Percentiles rank a stretch among this genome's conserved stretches.
Evolutionary conservation across 2,329 filamentous ascomycete genomes (phyloP).

Genomic region (Trichoderma aggressivum): DNA sequence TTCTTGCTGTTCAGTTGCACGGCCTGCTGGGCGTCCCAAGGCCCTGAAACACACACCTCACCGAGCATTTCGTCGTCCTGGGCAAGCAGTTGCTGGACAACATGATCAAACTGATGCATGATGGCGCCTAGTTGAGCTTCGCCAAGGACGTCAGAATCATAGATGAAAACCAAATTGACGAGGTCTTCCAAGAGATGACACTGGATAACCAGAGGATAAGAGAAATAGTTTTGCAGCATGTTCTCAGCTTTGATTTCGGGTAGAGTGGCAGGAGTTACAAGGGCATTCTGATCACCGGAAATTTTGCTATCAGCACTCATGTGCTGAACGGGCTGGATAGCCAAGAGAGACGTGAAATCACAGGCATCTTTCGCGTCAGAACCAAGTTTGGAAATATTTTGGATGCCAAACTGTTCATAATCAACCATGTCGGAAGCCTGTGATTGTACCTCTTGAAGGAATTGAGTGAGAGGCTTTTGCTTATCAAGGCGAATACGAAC

Average conservation of each 20-base stretch:
- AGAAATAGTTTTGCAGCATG: conserved; percentile 14
- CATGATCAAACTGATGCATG: conserved; percentile 12
- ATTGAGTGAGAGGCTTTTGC: conserved; percentile 9
- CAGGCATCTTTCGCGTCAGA: conserved; percentile 19
- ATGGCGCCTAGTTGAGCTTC: not conserved
- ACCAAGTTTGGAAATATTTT: conserved; percentile 26
- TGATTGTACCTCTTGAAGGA: conserved; percentile 25
- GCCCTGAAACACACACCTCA: not conserved
- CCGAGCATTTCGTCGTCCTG: not conserved
- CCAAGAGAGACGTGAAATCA: conserved; percentile 18
- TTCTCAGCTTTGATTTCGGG: not conserved
- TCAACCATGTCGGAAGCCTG: conserved; percentile 26
- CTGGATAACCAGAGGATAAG: conserved; percentile 13
- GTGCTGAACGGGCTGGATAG: conserved; percentile 19
- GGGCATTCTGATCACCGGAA: not conserved
- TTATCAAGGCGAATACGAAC: conserved; percentile 16
- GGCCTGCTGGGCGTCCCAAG: conserved; percentile 12
- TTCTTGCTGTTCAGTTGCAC: not conserved
- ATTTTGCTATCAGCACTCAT: not conserved
- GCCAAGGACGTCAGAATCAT: not conserved
- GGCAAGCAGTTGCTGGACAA: conserved; percentile 5
- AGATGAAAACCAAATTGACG: conserved; percentile 7
- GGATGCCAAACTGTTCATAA: conserved; percentile 29
- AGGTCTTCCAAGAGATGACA: not conserved
- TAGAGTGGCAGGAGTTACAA: not conserved